Evolutionary conservation across 2,329 filamentous ascomycete species (phyloP).

Genomic region (Fusarium decemcellulare): DNA sequence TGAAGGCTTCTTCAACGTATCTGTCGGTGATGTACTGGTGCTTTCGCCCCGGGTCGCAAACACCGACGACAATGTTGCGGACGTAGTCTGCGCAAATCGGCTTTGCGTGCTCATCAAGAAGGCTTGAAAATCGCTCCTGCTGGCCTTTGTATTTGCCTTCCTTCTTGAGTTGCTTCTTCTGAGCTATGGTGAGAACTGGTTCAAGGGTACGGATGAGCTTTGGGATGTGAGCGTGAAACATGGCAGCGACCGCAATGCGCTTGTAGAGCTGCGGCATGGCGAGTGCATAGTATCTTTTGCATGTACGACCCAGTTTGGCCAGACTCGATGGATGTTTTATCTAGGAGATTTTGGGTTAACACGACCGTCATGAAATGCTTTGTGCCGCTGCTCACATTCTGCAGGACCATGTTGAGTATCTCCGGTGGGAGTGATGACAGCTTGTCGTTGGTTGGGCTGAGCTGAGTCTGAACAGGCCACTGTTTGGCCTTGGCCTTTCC

Average conservation of each 20-base stretch:
- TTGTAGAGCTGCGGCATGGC: constrained; percentile 31
- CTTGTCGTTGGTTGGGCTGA: background rate
- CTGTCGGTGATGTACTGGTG: constrained; percentile 27
- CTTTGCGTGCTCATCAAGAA: constrained; percentile 1
- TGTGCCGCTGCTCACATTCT: constrained; percentile 5
- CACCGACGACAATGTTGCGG: constrained; percentile 20
- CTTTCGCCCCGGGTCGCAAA: constrained; percentile 16
- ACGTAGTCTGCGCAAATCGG: constrained; percentile 23
- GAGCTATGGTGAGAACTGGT: constrained; percentile 26
- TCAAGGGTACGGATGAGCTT: constrained; percentile 38
- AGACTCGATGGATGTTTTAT: constrained; percentile 13
- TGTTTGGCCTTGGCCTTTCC: background rate
- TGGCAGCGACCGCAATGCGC: constrained; percentile 15
- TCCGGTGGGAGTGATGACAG: constrained; percentile 28
- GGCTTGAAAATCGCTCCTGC: constrained; percentile 24
- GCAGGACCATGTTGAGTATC: constrained; percentile 31
- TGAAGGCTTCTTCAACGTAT: constrained; percentile 37
- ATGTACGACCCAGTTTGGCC: constrained; percentile 27
- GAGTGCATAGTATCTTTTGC: constrained; percentile 32
- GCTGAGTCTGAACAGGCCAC: background rate
- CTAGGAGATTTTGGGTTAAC: background rate
- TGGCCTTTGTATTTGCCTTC: constrained; percentile 36
- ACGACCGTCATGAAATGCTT: background rate
- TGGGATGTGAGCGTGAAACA: constrained; percentile 30
- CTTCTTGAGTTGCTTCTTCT: constrained; percentile 35